Conservation (phyloP, 495 filamentous ascomycete genomes). For the Lasiosphaeria hispida region DNA sequence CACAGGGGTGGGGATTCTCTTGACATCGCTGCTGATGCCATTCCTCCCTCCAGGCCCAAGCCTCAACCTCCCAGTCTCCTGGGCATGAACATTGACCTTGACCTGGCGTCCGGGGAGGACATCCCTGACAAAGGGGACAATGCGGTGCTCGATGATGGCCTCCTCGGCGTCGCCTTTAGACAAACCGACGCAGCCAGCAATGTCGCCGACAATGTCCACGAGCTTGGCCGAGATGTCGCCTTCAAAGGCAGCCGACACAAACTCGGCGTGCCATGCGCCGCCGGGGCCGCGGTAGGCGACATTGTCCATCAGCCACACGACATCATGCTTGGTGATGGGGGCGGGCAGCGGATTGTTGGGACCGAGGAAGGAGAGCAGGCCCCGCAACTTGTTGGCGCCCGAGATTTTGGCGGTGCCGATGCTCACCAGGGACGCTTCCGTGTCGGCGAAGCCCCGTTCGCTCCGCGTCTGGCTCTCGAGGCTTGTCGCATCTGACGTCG, state of each 20-base stretch:
- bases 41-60: slow-evolving; percentile 68
- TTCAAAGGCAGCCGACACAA: slow-evolving; percentile 76
- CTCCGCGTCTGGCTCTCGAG: slow-evolving; percentile 39
- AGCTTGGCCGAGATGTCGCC: slow-evolving; percentile 62
- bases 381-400: slow-evolving; percentile 20
- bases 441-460: slow-evolving; percentile 41
- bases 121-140: slow-evolving; percentile 74
- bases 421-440: slow-evolving; percentile 38
- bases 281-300: slow-evolving; percentile 64
- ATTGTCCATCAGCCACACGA: slow-evolving; percentile 89
- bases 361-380: slow-evolving; percentile 48
- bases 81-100: slow-evolving; percentile 44
- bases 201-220: slow-evolving; percentile 63
- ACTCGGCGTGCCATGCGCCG: slow-evolving; percentile 70
- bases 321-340: slow-evolving; percentile 48
- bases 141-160: slow-evolving; percentile 62
- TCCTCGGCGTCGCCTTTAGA: slow-evolving; percentile 61
- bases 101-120: slow-evolving; percentile 68
- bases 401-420: slow-evolving; percentile 12
- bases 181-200: slow-evolving; percentile 70
- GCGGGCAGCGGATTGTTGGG: slow-evolving; percentile 43
- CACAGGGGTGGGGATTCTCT: slow-evolving; percentile 38
- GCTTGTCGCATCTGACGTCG: slow-evolving; percentile 8
- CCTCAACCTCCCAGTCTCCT: slow-evolving; percentile 47
- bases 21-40: slow-evolving; percentile 64